phyloP scores from a whole-genome alignment of 2,329 filamentous ascomycete genomes.

The Aspergillus tanneri region DNA sequence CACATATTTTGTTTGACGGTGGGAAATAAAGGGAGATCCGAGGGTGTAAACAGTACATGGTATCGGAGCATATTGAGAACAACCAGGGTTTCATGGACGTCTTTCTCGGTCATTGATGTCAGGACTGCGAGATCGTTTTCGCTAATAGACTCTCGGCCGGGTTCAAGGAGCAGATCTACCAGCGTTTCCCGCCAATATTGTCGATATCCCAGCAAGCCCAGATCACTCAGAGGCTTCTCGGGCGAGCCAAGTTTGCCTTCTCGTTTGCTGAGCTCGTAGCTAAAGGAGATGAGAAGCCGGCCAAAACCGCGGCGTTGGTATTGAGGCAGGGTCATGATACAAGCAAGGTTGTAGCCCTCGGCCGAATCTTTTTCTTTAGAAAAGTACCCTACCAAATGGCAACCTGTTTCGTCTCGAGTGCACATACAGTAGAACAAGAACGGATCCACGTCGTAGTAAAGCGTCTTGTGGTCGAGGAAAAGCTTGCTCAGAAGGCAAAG shows the following conservation, averaged over 20 bases:
- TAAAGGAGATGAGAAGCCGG: constrained; percentile 91
- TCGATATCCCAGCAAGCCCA: constrained; percentile 88
- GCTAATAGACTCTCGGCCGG: constrained; percentile 65
- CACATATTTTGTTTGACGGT: neutral
- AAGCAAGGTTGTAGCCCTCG: constrained; percentile 96
- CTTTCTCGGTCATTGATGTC: constrained; percentile 94
- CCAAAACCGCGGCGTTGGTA: constrained; percentile 95
- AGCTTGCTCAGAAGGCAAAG: constrained; percentile 93
- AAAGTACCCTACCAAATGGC: constrained; percentile 98
- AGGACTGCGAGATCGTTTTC: constrained; percentile 78
- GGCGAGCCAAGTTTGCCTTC: constrained; percentile 94
- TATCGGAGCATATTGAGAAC: constrained; percentile 94
- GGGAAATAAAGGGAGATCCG: neutral
- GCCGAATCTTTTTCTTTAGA: constrained; percentile 97
- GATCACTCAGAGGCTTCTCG: constrained; percentile 91
- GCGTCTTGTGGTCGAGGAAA: constrained; percentile 96
- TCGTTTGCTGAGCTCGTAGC: constrained; percentile 92
- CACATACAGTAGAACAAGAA: constrained; percentile 98
- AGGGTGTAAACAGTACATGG: constrained; percentile 53
- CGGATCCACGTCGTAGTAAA: constrained; percentile 97
- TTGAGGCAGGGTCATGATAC: constrained; percentile 93
- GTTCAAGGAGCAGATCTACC: constrained; percentile 76
- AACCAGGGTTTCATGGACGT: constrained; percentile 92
- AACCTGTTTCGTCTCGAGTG: constrained; percentile 86
- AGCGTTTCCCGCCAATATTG: constrained; percentile 98